Conservation (phyloP, 805 yeast genomes). For the Millerozyma miso region DNA sequence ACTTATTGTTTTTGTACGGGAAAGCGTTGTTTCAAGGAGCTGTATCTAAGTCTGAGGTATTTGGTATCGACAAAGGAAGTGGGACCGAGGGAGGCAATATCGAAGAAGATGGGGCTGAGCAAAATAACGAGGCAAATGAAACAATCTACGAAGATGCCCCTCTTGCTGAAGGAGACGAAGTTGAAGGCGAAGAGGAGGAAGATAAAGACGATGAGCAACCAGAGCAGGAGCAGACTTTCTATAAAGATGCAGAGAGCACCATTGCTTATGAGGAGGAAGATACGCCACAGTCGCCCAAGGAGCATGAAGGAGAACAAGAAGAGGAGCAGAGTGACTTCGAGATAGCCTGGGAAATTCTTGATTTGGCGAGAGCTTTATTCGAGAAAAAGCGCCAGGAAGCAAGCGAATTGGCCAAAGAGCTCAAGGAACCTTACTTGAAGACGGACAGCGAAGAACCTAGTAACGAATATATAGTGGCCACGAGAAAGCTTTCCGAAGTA, state of each 20-base stretch:
- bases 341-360: conserved; percentile 84
- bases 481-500: conserved; percentile 62
- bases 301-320: conserved; percentile 12
- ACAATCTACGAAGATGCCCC: conserved; percentile 26
- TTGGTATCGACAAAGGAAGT: conserved; percentile 46
- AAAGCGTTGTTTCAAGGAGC: conserved; percentile 76
- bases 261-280: conserved; percentile 15
- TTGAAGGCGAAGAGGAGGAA: conserved; percentile 14
- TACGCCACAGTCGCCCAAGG: conserved; percentile 10
- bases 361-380: conserved; percentile 67
- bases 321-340: conserved; percentile 69
- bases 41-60: conserved; percentile 66
- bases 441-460: conserved; percentile 26
- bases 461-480: conserved; percentile 31
- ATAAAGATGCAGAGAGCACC: conserved; percentile 16
- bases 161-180: conserved; percentile 17
- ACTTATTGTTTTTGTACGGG: conserved; percentile 71
- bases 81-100: conserved; percentile 17
- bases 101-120: conserved; percentile 19
- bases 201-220: conserved; percentile 37
- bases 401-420: conserved; percentile 3
- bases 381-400: conserved; percentile 37
- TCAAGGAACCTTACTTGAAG: conserved; percentile 24
- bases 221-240: conserved; percentile 35
- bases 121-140: conserved; percentile 20